These are phyloP conservation scores for Phytophthora syringae DNA, from an alignment of 352 stramenopile species.

Conservation along the genomic window DNA sequence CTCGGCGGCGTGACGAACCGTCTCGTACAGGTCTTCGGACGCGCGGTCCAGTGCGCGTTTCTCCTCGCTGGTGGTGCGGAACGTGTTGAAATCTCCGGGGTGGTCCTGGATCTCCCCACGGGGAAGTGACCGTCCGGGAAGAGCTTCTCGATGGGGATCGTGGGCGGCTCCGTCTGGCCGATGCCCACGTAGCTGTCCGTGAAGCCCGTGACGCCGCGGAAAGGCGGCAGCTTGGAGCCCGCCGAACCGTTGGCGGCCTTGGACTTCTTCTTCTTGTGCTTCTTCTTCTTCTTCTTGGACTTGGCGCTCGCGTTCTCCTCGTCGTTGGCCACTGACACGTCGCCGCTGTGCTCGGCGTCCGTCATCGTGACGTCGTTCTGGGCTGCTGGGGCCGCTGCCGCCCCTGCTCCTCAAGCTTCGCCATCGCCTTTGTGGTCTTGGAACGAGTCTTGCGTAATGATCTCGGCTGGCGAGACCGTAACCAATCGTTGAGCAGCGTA, in stretches of 20 bases:
- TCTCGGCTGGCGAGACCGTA: background rate
- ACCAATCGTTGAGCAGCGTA: background rate
- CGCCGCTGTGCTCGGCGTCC: constrained; percentile 25
- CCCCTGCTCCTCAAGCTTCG: constrained; percentile 34
- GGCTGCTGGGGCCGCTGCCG: constrained; percentile 1
- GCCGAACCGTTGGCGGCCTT: constrained; percentile 20
- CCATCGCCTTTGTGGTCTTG: constrained; percentile 19
- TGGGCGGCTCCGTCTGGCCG: constrained; percentile 96
- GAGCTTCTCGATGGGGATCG: constrained; percentile 90
- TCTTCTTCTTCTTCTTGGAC: constrained; percentile 79
- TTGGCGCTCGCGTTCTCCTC: constrained; percentile 10
- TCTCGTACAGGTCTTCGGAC: constrained; percentile 59
- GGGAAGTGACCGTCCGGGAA: constrained; percentile 81
- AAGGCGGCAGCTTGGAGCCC: constrained; percentile 63
- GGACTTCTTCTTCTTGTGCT: constrained; percentile 83
- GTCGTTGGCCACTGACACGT: background rate
- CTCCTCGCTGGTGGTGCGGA: constrained; percentile 88
- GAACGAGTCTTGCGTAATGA: constrained; percentile 18
- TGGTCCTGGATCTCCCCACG: constrained; percentile 94
- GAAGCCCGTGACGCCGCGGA: constrained; percentile 85
- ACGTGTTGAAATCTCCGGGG: constrained; percentile 93
- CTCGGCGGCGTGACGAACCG: constrained; percentile 93
- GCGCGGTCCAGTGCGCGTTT: constrained; percentile 87
- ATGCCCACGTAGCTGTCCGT: constrained; percentile 94
- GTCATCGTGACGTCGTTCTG: constrained; percentile 24